Base-by-base conservation (phyloP, 176 grass and related monocot species). In the Leersia perrieri region DNA sequence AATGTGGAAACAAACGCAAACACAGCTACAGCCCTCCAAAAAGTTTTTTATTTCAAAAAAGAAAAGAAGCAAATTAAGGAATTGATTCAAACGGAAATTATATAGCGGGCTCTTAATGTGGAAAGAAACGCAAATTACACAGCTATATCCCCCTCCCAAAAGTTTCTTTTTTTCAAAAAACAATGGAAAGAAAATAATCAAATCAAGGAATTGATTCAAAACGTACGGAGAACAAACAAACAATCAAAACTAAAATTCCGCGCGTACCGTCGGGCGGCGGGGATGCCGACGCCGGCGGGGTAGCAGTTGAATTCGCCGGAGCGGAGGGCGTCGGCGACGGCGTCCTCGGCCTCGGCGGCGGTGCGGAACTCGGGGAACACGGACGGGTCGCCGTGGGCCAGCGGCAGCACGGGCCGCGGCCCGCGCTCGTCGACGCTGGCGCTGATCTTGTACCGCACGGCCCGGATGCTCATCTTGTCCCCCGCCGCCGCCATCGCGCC, bases 301-400 rank as follows among this genome's bases (percentile, higher is more conserved):
- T 94, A 94, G 79, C 84, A 82, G 74, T 91, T 94, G 75, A 84
- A 62, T 58, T 86, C 11, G 10, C 81, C 79, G 0, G 92, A 74
- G 9, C 69, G 89, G 8, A 94, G 72, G 3, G 89, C 83, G 13
- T 76, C 72, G 47, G 84, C 78, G 18, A 94, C 84, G 27, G 89
- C 89, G 15, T 91, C 86, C 75, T 88, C 92, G 20, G 80, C 92
- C 62, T 69, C 82, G 22, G 28, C 20, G 28, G 89, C 80, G 1
- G 83, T 91, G 40, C 83, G 79, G 79, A 89, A 94, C 58, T 68
- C 66, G 12, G 82, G 85, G 77, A 94, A 94, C 18, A 60, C 14
- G 18, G 89, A 94, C 4, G 86, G 88, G 74, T 89, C 89, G 8
- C 92, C 89, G 63, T 94, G 82, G 5, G 82, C 92, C 11, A 91